Conservation (phyloP, 1,139 yeast species). For the Hyphopichia buzzinii region DNA sequence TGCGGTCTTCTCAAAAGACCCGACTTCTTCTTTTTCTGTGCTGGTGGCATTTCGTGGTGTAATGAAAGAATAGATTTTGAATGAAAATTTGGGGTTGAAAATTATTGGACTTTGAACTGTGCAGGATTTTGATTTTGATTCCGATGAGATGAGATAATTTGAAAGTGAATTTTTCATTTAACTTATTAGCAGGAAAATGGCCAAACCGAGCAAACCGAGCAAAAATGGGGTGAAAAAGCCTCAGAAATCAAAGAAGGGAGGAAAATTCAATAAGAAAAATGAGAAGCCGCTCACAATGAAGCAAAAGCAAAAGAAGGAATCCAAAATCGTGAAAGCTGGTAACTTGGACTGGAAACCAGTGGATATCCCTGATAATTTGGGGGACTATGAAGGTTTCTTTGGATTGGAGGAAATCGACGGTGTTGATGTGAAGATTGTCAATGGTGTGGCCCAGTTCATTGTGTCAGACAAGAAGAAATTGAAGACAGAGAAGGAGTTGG, state of each 20-base stretch:
- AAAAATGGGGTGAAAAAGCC: conserved; percentile 7
- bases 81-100: too few species aligned
- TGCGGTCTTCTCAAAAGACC: conserved; percentile 23
- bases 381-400: conserved; percentile 84
- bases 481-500: conserved; percentile 11
- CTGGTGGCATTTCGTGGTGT: too few species aligned
- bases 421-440: conserved; percentile 69
- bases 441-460: conserved; percentile 64
- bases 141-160: conserved; percentile 7
- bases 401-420: conserved; percentile 95
- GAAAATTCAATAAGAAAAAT: conserved; percentile 4
- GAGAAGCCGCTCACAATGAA: conserved; percentile 27
- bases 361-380: conserved; percentile 78
- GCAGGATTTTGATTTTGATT: conserved; percentile 6
- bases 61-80: too few species aligned
- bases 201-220: background rate
- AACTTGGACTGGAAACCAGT: conserved; percentile 76
- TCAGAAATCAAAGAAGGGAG: conserved; percentile 9
- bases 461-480: conserved; percentile 41
- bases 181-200: background rate
- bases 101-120: too few species aligned
- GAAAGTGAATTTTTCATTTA: conserved; percentile 1
- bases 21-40: conserved; percentile 6
- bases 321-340: conserved; percentile 48
- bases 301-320: conserved; percentile 30